These are phyloP conservation scores for Nyctanthes arbortristis DNA, from an alignment of 257 asterid species.

Conservation along the genomic window DNA sequence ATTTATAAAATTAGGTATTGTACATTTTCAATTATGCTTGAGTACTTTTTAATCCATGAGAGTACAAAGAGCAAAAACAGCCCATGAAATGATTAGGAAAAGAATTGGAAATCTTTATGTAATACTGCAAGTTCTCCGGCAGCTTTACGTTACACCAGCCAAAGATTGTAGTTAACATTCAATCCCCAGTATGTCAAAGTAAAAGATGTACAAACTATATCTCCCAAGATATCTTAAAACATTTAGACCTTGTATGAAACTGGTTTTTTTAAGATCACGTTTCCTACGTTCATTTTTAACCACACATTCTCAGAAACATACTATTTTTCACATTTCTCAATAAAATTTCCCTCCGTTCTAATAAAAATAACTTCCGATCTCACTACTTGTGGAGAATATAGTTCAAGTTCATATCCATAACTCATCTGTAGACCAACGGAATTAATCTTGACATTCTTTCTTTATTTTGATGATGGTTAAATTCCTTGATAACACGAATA, in stretches of 20 bases:
- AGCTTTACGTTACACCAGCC: neutral
- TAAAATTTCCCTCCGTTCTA: too few species aligned
- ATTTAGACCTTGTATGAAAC: too few species aligned
- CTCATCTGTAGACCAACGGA: slow-evolving; percentile 7
- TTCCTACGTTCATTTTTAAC: too few species aligned
- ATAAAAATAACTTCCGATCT: too few species aligned
- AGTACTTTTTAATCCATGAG: slow-evolving; percentile 3
- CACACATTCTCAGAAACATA: too few species aligned
- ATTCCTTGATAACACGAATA: neutral
- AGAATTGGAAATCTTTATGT: neutral
- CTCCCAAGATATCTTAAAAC: neutral
- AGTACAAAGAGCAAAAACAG: slow-evolving; percentile 18
- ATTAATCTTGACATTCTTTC: neutral
- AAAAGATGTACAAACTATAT: neutral
- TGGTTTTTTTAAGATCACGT: too few species aligned
- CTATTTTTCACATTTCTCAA: too few species aligned
- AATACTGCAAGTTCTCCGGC: neutral
- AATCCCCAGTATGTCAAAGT: neutral
- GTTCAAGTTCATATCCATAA: neutral
- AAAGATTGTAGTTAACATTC: neutral
- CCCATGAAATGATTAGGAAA: neutral
- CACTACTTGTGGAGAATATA: too few species aligned
- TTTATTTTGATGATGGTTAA: neutral
- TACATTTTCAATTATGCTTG: slow-evolving; percentile 5
- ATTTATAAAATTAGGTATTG: slow-evolving; percentile 14